A percentile compares a stretch with the other conserved stretches of the same genome.
These are phyloP conservation scores for Annulohypoxylon truncatum DNA, from an alignment of 2,329 filamentous ascomycete species.

Conservation along the genomic window DNA sequence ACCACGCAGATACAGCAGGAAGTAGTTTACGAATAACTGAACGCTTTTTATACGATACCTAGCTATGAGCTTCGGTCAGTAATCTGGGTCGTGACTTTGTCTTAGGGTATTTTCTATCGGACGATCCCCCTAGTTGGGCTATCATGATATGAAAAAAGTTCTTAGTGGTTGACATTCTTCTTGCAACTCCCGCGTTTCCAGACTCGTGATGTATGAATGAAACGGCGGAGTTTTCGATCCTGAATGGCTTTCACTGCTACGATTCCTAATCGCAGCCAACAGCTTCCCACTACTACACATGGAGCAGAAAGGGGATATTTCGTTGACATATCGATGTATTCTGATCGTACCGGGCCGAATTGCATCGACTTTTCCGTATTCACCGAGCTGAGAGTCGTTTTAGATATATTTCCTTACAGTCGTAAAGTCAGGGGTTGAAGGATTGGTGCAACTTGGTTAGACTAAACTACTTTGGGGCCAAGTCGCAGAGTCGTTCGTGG, in stretches of 20 bases:
- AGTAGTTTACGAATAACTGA: background rate
- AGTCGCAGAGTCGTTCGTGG: background rate
- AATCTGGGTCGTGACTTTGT: background rate
- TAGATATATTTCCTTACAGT: background rate
- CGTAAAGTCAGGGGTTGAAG: background rate
- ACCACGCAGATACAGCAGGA: background rate
- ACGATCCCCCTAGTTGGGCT: background rate
- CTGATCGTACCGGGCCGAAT: background rate
- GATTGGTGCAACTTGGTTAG: background rate
- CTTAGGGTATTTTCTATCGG: background rate
- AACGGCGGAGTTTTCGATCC: background rate
- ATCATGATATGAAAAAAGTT: background rate
- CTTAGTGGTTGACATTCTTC: background rate
- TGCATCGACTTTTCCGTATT: background rate
- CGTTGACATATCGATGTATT: background rate
- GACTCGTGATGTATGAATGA: background rate
- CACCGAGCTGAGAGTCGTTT: background rate
- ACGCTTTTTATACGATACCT: background rate
- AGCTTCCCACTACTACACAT: background rate
- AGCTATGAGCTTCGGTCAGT: background rate
- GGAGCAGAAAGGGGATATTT: background rate
- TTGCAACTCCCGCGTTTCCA: background rate
- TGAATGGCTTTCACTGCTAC: background rate
- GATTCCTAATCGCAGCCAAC: background rate
- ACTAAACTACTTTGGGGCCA: background rate